Conservation (phyloP, 169 alveolate genomes). For the Ophryocystis elektroscirrha region DNA sequence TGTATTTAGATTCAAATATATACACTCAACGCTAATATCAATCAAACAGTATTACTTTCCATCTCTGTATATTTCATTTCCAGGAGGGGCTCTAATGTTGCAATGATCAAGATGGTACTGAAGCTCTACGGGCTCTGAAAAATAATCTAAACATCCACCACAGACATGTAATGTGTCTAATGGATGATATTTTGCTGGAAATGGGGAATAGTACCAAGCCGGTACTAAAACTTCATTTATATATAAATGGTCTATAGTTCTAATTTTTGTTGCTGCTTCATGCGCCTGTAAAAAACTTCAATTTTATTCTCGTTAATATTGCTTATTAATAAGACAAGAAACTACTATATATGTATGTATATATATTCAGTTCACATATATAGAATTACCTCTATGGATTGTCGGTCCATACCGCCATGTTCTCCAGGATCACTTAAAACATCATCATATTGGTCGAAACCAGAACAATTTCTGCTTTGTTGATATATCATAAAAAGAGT, state of each 20-base stretch:
- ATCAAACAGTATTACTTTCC: constrained; percentile 1
- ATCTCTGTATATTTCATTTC: constrained; percentile 74
- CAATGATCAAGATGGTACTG: constrained; percentile 58
- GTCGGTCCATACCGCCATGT: too few species aligned
- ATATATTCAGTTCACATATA: too few species aligned
- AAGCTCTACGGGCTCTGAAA: constrained; percentile 50
- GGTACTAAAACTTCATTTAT: constrained; percentile 71
- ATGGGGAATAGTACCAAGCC: constrained; percentile 94
- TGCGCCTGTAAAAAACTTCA: constrained; percentile 60
- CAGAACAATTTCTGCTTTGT: too few species aligned
- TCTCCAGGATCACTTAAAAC: too few species aligned
- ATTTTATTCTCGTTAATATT: too few species aligned
- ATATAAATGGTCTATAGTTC: constrained; percentile 66
- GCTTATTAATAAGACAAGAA: too few species aligned
- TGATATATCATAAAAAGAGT: too few species aligned
- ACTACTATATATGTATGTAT: too few species aligned
- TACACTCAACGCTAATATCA: neutral
- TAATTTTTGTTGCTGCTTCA: constrained; percentile 74
- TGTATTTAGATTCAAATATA: neutral
- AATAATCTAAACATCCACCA: constrained; percentile 75
- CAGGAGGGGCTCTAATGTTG: constrained; percentile 79
- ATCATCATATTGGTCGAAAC: too few species aligned
- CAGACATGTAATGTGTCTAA: constrained; percentile 69
- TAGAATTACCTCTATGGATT: too few species aligned
- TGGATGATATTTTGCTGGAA: constrained; percentile 77